Evolutionary conservation across 1,139 yeast species (phyloP).

Genomic region (Yamadazyma pseudoaaseri): DNA sequence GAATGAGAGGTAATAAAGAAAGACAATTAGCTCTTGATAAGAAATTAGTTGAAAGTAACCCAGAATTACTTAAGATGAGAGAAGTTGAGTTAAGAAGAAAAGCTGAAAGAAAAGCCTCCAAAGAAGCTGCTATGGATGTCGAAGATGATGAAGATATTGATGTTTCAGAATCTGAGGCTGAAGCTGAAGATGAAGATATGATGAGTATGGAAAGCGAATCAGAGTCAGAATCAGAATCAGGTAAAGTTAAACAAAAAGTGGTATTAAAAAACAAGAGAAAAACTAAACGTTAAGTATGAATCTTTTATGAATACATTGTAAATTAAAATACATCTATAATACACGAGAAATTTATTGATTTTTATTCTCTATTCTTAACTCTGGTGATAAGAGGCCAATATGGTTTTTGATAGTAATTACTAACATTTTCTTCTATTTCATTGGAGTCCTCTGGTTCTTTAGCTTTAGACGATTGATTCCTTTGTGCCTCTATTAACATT

Average conservation of each 20-base stretch:
- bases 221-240: slow-evolving; percentile 37
- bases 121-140: slow-evolving; percentile 49
- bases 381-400: slow-evolving; percentile 25
- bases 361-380: slow-evolving; percentile 3
- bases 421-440: slow-evolving; percentile 1
- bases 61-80: slow-evolving; percentile 86
- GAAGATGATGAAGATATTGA: slow-evolving; percentile 45
- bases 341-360: slow-evolving; percentile 5
- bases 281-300: slow-evolving; percentile 19
- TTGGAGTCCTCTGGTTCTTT: slow-evolving; percentile 3
- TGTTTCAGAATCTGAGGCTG: slow-evolving; percentile 33
- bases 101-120: slow-evolving; percentile 68
- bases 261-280: slow-evolving; percentile 72
- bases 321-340: slow-evolving; percentile 10
- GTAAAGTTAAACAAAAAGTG: slow-evolving; percentile 66
- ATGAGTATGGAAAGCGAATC: slow-evolving; percentile 28
- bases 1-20: slow-evolving; percentile 98
- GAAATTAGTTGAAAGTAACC: slow-evolving; percentile 84
- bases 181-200: slow-evolving; percentile 36
- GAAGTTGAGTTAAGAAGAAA: slow-evolving; percentile 86
- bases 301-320: slow-evolving; percentile 13
- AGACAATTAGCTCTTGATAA: slow-evolving; percentile 81
- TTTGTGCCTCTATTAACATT: slow-evolving; percentile 29
- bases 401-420: slow-evolving; percentile 24
- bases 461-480: slow-evolving; percentile 4